A percentile compares a stretch with the other conserved stretches of the same genome.
Evolutionary conservation across 1,284 basidiomycete genomes (phyloP).

Genomic region (Gomphus bonarii): DNA sequence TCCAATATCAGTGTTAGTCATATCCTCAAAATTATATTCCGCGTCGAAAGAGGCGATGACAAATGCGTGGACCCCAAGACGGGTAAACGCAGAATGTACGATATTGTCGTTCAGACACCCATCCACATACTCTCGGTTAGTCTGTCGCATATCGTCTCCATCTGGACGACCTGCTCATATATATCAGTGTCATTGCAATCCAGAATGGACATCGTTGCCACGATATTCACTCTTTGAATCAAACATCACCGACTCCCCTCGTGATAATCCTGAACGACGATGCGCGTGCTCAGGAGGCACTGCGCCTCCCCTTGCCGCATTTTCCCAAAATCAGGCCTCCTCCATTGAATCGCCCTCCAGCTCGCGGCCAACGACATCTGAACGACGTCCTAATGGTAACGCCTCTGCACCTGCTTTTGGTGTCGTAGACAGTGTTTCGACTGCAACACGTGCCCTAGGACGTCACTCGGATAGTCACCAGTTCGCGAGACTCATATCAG

Average conservation of each 20-base stretch:
- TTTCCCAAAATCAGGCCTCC: constrained; percentile 5
- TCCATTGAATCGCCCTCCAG: not conserved
- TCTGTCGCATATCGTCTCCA: constrained; percentile 4
- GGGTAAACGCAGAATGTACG: constrained; percentile 72
- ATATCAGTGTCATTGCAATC: constrained; percentile 65
- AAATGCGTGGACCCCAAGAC: constrained; percentile 51
- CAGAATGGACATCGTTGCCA: constrained; percentile 69
- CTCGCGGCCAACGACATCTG: not conserved
- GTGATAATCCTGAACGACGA: not conserved
- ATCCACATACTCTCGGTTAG: constrained; percentile 73
- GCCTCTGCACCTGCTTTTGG: not conserved
- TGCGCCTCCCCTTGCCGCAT: constrained; percentile 1
- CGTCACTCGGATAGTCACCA: constrained; percentile 19
- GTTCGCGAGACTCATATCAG: constrained; percentile 52
- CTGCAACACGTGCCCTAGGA: constrained; percentile 1
- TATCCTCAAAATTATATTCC: constrained; percentile 72
- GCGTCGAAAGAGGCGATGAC: constrained; percentile 78
- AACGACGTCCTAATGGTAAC: not conserved
- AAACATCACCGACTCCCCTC: constrained; percentile 9
- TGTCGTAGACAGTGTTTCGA: not conserved
- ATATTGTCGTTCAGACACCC: constrained; percentile 84
- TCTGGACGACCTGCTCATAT: not conserved
- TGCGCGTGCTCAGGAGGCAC: not conserved
- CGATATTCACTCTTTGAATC: constrained; percentile 44
- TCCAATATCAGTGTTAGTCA: constrained; percentile 79